Conservation (phyloP, 352 stramenopile species). For the Phytophthora sansomeana region DNA sequence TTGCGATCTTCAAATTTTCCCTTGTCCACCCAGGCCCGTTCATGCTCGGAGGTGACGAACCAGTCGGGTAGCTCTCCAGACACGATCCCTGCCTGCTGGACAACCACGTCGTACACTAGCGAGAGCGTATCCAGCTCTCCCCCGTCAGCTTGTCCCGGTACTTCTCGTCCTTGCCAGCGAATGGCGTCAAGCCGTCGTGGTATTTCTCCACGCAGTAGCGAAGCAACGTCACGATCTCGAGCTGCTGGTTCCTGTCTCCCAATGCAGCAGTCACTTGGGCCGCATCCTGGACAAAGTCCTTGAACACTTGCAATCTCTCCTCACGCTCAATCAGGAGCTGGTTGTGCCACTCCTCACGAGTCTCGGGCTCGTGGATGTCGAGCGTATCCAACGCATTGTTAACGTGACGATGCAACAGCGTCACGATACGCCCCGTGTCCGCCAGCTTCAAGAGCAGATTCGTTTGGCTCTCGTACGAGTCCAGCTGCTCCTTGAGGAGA, state of each 20-base stretch:
- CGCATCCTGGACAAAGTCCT: conserved; percentile 24
- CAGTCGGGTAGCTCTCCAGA: conserved; percentile 34
- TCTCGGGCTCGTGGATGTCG: conserved; percentile 16
- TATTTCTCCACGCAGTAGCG: conserved; percentile 44
- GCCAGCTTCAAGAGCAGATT: conserved; percentile 43
- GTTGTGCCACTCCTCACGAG: conserved; percentile 26
- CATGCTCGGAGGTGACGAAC: conserved; percentile 42
- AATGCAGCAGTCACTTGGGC: conserved; percentile 17
- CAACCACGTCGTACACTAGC: conserved; percentile 39
- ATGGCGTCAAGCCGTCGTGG: conserved; percentile 28
- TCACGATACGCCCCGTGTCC: conserved; percentile 37
- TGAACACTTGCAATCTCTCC: conserved; percentile 32
- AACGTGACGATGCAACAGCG: conserved; percentile 40
- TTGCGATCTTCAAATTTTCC: conserved; percentile 35
- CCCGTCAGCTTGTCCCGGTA: conserved; percentile 36
- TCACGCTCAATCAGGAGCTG: conserved; percentile 27
- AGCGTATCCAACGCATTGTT: conserved; percentile 32
- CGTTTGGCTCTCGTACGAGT: conserved; percentile 43
- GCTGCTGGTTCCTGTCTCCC: conserved; percentile 37
- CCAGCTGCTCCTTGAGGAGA: conserved; percentile 35
- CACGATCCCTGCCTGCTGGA: conserved; percentile 27
- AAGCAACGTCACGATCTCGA: conserved; percentile 43
- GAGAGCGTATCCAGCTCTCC: conserved; percentile 35
- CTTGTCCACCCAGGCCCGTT: conserved; percentile 40
- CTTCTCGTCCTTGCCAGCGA: conserved; percentile 30